phyloP scores from a whole-genome alignment of 2,329 filamentous ascomycete species.

The Pseudocercospora vitis region DNA sequence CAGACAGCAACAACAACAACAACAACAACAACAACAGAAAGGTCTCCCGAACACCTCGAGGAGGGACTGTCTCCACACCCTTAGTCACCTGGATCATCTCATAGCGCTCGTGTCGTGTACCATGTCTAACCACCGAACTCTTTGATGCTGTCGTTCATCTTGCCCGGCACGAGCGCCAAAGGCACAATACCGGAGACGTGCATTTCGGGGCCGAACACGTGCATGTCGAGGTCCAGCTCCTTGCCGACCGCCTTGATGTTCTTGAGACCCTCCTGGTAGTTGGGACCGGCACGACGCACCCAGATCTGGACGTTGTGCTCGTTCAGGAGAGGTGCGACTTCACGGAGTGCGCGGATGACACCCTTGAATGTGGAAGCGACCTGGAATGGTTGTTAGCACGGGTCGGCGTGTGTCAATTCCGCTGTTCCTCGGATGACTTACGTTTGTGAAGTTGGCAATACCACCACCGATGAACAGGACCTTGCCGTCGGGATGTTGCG shows the following conservation, averaged over 20 bases:
- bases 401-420: background rate
- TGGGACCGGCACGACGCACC: conserved; percentile 87
- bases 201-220: conserved; percentile 79
- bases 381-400: conserved; percentile 31
- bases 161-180: conserved; percentile 69
- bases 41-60: conserved; percentile 7
- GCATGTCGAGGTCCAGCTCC: conserved; percentile 94
- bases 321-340: conserved; percentile 78
- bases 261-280: conserved; percentile 99
- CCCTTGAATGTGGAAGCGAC: conserved; percentile 98
- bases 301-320: conserved; percentile 99
- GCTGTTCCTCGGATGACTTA: conserved; percentile 34
- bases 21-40: too few relatives aligned
- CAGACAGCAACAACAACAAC: background rate
- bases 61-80: conserved; percentile 5
- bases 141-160: conserved; percentile 58
- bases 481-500: conserved; percentile 84
- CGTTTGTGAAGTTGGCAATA: conserved; percentile 99
- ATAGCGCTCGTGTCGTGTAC: background rate
- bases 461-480: conserved; percentile 99
- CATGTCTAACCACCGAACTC: conserved; percentile 56
- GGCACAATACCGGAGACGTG: conserved; percentile 95
- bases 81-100: background rate
- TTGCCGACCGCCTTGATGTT: conserved; percentile 98
- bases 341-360: conserved; percentile 92